phyloP scores from a whole-genome alignment of 108 stramenopile genomes.

The Cyclostephanos tholiformis region DNA sequence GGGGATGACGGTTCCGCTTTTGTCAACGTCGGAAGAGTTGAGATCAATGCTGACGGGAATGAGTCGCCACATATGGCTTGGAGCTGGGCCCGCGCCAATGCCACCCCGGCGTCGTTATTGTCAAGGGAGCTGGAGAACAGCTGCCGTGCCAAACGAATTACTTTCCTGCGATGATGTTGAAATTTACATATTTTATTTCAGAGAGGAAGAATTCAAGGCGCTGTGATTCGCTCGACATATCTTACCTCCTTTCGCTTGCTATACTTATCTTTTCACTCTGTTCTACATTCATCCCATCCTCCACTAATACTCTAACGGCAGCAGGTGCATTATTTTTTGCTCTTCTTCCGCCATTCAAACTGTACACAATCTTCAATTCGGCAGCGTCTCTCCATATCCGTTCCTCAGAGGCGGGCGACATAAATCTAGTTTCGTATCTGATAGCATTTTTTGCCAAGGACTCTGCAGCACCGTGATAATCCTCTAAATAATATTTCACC shows the following conservation, averaged over 20 bases:
- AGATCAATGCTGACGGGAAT: slow-evolving; percentile 24
- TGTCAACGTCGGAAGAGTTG: slow-evolving; percentile 26
- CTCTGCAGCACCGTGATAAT: slow-evolving; percentile 56
- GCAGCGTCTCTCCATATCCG: slow-evolving; percentile 85
- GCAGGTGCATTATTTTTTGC: slow-evolving; percentile 14
- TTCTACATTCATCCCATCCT: slow-evolving; percentile 12
- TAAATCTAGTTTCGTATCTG: slow-evolving; percentile 64
- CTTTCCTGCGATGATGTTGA: slow-evolving; percentile 43
- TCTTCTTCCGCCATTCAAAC: slow-evolving; percentile 33
- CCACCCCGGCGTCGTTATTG: slow-evolving; percentile 41
- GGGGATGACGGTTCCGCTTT: slow-evolving; percentile 13
- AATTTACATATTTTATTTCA: neutral
- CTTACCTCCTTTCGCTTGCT: slow-evolving; percentile 35
- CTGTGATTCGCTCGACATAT: neutral
- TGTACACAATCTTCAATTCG: slow-evolving; percentile 53
- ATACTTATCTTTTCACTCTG: slow-evolving; percentile 33
- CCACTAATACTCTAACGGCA: slow-evolving; percentile 9
- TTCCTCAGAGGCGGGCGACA: slow-evolving; percentile 72
- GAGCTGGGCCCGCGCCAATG: slow-evolving; percentile 64
- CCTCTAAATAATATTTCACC: slow-evolving; percentile 70
- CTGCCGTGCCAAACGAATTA: slow-evolving; percentile 62
- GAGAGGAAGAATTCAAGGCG: slow-evolving; percentile 1
- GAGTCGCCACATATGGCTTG: slow-evolving; percentile 58
- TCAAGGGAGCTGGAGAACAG: slow-evolving; percentile 63
- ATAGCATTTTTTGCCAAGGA: slow-evolving; percentile 65